These are phyloP conservation scores for Pythium pyrilobum DNA, from an alignment of 352 stramenopile genomes.

Conservation along the genomic window DNA sequence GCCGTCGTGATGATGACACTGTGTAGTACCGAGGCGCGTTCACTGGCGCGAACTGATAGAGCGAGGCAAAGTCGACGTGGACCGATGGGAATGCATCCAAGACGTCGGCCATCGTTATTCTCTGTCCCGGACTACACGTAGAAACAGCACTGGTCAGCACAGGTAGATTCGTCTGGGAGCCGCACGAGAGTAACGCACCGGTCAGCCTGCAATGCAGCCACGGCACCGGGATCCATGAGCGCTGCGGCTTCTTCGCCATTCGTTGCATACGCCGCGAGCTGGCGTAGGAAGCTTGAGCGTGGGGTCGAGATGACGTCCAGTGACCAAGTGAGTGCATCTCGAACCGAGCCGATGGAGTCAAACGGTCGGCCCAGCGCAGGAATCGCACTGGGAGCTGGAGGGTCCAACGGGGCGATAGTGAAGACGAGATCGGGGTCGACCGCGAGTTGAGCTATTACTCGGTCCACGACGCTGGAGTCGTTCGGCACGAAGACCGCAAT, in stretches of 20 bases:
- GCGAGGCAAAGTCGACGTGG: constrained; percentile 49
- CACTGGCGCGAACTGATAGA: constrained; percentile 60
- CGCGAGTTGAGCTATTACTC: constrained; percentile 42
- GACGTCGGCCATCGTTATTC: constrained; percentile 55
- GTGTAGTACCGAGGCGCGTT: constrained; percentile 80
- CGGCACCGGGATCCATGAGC: constrained; percentile 37
- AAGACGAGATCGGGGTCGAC: constrained; percentile 53
- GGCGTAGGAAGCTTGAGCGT: constrained; percentile 49
- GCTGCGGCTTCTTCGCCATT: constrained; percentile 43
- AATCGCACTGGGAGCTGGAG: not conserved
- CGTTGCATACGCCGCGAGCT: constrained; percentile 52
- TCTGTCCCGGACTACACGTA: constrained; percentile 12
- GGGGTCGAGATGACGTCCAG: constrained; percentile 68
- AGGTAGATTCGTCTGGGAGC: no score
- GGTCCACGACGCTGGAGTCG: constrained; percentile 36
- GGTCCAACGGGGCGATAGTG: constrained; percentile 22
- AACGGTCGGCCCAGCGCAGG: constrained; percentile 36
- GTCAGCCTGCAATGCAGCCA: constrained; percentile 38
- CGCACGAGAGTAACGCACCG: constrained; percentile 21
- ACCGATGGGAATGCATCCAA: constrained; percentile 67
- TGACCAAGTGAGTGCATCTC: constrained; percentile 71
- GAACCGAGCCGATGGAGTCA: constrained; percentile 43
- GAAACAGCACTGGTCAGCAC: not conserved
- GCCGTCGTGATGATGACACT: constrained; percentile 70
- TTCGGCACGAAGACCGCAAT: constrained; percentile 79